These are phyloP conservation scores for Aspergillus nanangensis DNA, from an alignment of 495 filamentous ascomycete genomes.

Conservation along the genomic window DNA sequence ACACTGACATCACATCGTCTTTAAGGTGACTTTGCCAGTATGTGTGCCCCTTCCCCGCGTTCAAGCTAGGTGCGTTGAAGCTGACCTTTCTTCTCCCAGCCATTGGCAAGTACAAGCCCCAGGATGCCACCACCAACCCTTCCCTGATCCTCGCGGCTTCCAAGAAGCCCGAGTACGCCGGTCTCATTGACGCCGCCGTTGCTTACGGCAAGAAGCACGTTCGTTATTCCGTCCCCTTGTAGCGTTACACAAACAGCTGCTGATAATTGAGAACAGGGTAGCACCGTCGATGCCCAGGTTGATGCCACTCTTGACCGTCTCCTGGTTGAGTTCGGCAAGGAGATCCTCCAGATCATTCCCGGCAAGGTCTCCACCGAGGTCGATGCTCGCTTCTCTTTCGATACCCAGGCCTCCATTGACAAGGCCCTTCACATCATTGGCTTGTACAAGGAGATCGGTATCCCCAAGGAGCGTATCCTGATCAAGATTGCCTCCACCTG, in stretches of 20 bases:
- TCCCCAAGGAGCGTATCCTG: slow-evolving; percentile 83
- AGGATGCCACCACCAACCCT: slow-evolving; percentile 99
- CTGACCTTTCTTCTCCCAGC: slow-evolving; percentile 43
- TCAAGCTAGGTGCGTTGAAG: slow-evolving; percentile 3
- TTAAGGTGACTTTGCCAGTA: slow-evolving; percentile 75
- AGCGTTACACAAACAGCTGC: too few species aligned
- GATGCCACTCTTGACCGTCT: slow-evolving; percentile 85
- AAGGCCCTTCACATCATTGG: slow-evolving; percentile 98
- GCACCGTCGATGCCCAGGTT: slow-evolving; percentile 66
- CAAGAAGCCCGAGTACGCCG: slow-evolving; percentile 96
- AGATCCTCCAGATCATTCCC: slow-evolving; percentile 95
- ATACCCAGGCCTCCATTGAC: slow-evolving; percentile 83
- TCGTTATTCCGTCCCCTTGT: slow-evolving; percentile 15
- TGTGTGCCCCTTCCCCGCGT: slow-evolving; percentile 31
- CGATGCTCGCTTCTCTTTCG: slow-evolving; percentile 94
- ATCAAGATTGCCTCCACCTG: slow-evolving; percentile 58
- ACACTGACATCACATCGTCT: slow-evolving; percentile 5
- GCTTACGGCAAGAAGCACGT: slow-evolving; percentile 77
- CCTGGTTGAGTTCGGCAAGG: slow-evolving; percentile 94
- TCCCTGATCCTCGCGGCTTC: slow-evolving; percentile 96
- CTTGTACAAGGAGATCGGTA: slow-evolving; percentile 86
- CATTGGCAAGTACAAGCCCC: slow-evolving; percentile 99
- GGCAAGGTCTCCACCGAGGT: slow-evolving; percentile 99
- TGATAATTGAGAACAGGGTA: slow-evolving; percentile 32
- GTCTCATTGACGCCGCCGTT: slow-evolving; percentile 83